These are phyloP conservation scores for Zea luxurians DNA, from an alignment of 176 grass and related monocot species.

Conservation along the genomic window DNA sequence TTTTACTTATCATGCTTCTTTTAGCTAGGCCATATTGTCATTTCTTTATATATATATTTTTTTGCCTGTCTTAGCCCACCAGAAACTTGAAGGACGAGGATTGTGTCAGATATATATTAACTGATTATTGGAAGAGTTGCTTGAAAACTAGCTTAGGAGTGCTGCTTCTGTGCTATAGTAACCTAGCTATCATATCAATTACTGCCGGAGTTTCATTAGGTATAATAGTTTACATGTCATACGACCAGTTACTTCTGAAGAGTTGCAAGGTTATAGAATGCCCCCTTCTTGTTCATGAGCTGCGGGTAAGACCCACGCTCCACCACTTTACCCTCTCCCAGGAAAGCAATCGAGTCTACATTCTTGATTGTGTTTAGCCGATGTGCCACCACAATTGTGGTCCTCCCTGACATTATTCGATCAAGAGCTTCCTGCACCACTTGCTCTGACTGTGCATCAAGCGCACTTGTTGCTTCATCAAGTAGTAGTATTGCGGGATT, in stretches of 20 bases:
- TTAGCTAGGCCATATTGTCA: conserved; percentile 7
- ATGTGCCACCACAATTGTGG: conserved; percentile 89
- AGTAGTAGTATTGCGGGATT: conserved; percentile 91
- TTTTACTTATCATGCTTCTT: conserved; percentile 11
- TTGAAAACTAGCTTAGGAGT: conserved; percentile 30
- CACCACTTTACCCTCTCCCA: conserved; percentile 82
- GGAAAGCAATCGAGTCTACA: conserved; percentile 82
- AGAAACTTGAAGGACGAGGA: background rate
- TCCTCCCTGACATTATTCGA: conserved; percentile 91
- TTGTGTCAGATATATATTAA: background rate
- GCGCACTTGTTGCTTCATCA: conserved; percentile 96
- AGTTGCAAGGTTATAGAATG: conserved; percentile 82
- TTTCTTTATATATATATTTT: background rate
- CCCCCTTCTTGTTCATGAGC: conserved; percentile 93
- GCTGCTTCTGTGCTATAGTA: conserved; percentile 30
- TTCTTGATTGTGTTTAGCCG: conserved; percentile 97
- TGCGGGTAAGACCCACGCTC: conserved; percentile 88
- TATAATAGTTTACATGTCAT: conserved; percentile 24
- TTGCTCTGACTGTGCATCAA: conserved; percentile 95
- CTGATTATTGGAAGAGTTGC: conserved; percentile 17
- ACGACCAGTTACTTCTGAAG: conserved; percentile 64
- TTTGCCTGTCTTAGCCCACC: conserved; percentile 5
- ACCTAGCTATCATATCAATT: conserved; percentile 34
- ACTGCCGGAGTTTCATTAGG: background rate
- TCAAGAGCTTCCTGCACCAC: conserved; percentile 96